Conservation (phyloP, 306 rosid species). For the Macrotyloma uniflorum region DNA sequence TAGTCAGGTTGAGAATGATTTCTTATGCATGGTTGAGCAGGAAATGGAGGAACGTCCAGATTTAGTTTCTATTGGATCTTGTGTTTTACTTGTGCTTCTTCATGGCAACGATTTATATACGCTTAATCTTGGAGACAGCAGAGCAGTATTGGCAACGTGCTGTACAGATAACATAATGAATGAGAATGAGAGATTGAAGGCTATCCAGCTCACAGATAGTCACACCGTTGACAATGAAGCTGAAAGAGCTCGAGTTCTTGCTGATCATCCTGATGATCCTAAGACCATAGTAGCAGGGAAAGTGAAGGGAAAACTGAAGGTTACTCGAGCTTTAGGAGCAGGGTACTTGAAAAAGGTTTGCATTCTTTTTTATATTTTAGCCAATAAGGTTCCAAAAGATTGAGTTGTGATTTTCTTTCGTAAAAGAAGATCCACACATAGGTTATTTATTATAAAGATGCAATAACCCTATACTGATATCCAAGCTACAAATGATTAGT, state of each 20-base stretch:
- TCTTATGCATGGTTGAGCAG: conserved; percentile 94
- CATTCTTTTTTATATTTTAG: conserved; percentile 12
- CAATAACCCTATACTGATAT: neutral
- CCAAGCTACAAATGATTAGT: conserved; percentile 18
- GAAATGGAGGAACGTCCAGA: conserved; percentile 99
- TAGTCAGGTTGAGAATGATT: conserved; percentile 85
- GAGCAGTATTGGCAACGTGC: conserved; percentile 80
- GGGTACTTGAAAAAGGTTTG: conserved; percentile 96
- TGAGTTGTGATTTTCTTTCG: conserved; percentile 12
- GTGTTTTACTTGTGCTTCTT: conserved; percentile 89
- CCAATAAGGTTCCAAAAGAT: conserved; percentile 25
- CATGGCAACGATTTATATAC: conserved; percentile 88
- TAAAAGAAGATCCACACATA: neutral
- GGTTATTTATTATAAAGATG: neutral
- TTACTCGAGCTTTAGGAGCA: conserved; percentile 96
- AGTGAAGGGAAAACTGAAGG: conserved; percentile 94
- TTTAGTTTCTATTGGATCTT: conserved; percentile 94
- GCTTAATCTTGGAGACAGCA: conserved; percentile 89
- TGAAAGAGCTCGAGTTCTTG: conserved; percentile 67
- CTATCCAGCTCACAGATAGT: conserved; percentile 85
- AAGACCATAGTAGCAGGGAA: conserved; percentile 65
- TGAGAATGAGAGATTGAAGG: conserved; percentile 57
- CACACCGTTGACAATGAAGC: conserved; percentile 82
- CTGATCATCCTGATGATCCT: conserved; percentile 88
- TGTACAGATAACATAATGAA: conserved; percentile 25